Conservation (phyloP, 1,284 basidiomycete species). For the Leccinum fuscescens region DNA sequence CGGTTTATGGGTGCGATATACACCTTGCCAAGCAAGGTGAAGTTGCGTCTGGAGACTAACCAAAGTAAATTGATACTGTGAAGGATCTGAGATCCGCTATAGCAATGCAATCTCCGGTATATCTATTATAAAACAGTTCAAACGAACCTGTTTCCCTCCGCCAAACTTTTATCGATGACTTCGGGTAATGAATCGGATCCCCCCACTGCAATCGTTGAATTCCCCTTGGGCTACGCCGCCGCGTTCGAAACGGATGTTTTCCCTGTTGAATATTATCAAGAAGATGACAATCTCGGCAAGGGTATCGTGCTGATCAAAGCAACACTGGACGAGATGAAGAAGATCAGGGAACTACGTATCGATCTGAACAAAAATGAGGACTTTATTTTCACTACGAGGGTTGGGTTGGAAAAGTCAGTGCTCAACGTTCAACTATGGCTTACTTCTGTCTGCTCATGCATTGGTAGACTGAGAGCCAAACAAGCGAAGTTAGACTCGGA, state of each 20-base stretch:
- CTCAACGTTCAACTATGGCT: neutral
- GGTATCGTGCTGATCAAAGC: conserved; percentile 14
- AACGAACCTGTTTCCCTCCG: too few species aligned
- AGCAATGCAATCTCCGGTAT: too few species aligned
- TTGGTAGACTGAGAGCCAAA: neutral
- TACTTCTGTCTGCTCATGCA: neutral
- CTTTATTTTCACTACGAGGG: conserved; percentile 9
- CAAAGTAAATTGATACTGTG: too few species aligned
- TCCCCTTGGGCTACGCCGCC: too few species aligned
- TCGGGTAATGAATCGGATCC: too few species aligned
- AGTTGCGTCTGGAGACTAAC: too few species aligned
- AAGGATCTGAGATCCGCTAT: too few species aligned
- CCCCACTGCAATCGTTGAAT: too few species aligned
- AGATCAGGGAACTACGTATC: conserved; percentile 1
- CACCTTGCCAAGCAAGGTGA: too few species aligned
- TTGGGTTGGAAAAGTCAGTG: conserved; percentile 7
- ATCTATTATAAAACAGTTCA: too few species aligned
- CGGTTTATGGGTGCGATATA: too few species aligned
- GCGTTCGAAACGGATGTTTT: conserved; percentile 1
- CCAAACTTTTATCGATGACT: too few species aligned
- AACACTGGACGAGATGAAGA: conserved; percentile 13
- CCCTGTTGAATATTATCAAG: conserved; percentile 8
- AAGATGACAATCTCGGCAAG: neutral
- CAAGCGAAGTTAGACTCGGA: neutral
- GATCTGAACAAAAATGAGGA: neutral